phyloP scores from a whole-genome alignment of 768 basidiomycete species.

The Gymnopilus dilepis region DNA sequence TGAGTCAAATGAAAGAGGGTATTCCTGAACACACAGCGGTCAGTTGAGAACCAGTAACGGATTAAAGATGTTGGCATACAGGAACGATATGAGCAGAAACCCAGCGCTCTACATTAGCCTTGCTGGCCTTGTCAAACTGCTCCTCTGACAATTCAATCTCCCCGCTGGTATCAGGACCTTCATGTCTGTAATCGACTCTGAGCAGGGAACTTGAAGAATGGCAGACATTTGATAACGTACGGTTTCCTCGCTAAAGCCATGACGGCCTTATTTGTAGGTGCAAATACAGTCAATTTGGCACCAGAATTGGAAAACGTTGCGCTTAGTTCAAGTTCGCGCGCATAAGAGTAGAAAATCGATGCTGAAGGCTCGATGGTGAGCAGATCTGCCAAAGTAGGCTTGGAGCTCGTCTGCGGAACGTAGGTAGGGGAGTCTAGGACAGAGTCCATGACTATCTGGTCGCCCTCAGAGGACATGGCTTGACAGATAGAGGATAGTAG shows the following conservation, averaged over 20 bases:
- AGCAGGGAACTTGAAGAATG: not conserved
- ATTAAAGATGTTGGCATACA: conserved; percentile 41
- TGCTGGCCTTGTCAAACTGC: conserved; percentile 64
- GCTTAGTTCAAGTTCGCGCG: conserved; percentile 72
- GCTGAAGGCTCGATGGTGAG: conserved; percentile 76
- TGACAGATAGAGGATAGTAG: conserved; percentile 34
- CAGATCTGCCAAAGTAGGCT: conserved; percentile 73
- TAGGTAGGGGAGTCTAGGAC: conserved; percentile 20
- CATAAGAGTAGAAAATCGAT: conserved; percentile 87
- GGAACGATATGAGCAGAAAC: conserved; percentile 85
- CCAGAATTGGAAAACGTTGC: conserved; percentile 46
- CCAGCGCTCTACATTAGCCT: conserved; percentile 78
- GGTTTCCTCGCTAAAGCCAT: conserved; percentile 83
- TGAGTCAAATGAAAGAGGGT: conserved; percentile 50
- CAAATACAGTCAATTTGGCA: conserved; percentile 65
- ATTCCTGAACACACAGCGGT: too few relatives aligned
- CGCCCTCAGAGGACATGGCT: conserved; percentile 33
- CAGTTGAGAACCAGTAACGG: not conserved
- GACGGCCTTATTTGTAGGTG: conserved; percentile 87
- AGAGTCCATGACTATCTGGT: conserved; percentile 40
- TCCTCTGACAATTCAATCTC: conserved; percentile 65
- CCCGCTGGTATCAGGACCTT: conserved; percentile 53
- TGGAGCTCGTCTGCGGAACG: conserved; percentile 43
- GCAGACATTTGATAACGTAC: conserved; percentile 50
- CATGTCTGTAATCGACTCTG: conserved; percentile 52